phyloP scores from a whole-genome alignment of 208 protist species.

The Leptomonas pyrrhocoris region DNA sequence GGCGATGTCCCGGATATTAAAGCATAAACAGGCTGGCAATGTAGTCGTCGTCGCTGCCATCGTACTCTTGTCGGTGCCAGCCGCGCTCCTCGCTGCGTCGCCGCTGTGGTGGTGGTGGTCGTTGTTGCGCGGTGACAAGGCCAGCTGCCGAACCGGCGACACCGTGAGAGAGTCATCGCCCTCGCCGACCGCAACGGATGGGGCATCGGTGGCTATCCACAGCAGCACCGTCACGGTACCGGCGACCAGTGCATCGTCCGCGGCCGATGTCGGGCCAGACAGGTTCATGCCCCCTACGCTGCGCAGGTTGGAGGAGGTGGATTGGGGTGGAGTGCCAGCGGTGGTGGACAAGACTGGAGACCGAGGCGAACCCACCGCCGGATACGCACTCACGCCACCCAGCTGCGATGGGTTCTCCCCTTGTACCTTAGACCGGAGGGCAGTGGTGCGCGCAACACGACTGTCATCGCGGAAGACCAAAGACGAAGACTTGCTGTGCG shows the following conservation, averaged over 20 bases:
- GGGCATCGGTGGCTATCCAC: conserved; percentile 7
- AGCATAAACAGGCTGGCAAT: conserved; percentile 27
- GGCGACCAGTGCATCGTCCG: background rate
- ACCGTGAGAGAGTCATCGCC: background rate
- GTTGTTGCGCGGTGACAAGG: background rate
- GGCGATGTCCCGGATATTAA: conserved; percentile 28
- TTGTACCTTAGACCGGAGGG: no score
- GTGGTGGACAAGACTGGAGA: background rate
- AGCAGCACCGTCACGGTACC: conserved; percentile 24
- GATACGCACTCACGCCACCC: background rate
- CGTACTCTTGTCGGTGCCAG: background rate
- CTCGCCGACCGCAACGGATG: background rate
- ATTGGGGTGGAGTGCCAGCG: background rate
- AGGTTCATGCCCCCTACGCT: background rate
- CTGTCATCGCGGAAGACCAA: conserved; percentile 4
- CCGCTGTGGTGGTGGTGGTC: background rate
- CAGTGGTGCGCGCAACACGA: no score
- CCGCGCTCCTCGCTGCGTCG: background rate
- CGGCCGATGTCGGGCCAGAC: background rate
- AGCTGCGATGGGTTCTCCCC: no score
- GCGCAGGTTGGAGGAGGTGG: background rate
- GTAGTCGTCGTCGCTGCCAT: background rate
- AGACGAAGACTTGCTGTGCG: conserved; percentile 10
- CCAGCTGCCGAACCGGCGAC: background rate
- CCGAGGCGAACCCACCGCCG: no score